Evolutionary conservation across 257 asterid species (phyloP), one percentile per base, ranked within the genome.

Genomic region (Handroanthus guayacan): DNA sequence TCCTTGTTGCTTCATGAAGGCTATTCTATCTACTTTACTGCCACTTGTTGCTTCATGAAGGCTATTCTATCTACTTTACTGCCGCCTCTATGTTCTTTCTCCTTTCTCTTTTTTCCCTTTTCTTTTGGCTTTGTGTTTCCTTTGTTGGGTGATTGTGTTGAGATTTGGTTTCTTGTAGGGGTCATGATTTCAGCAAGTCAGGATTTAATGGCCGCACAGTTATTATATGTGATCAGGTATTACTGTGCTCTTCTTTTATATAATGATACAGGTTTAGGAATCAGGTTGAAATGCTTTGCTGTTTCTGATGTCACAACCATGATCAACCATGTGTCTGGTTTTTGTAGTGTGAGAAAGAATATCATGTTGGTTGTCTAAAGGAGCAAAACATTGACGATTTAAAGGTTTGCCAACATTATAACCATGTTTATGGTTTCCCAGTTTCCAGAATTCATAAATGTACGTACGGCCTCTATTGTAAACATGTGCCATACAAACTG

Each of bases 201-300:
- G 91, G 65, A 43, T 93, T 95, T 74, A 85, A 84, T 17, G 91
- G 82, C 51, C 85, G 75, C 14, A 95, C 99, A 44, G 97, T 95
- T 67, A 91, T 95, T 64, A 86, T 93, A 13, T 95, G 99, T 55
- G 99, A 93, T 79, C 98, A 95, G 97, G 98, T 93, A 85, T 16
- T 47, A 12, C 61, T 44, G 60, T 64, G 6, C 52, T 62, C 43
- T 69, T 36, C 54, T 48, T 50, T 25, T 56, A 41, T 65, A 18
- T 45, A 17, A 36, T 71, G 39, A 75, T 45, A 18, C 31, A 48
- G 68, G n/a, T 52, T 66, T 57, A 67, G 60, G 60, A 55, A 57
- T 65, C 54, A 10, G 18, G 44, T 68, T 56, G 36, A 55, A 51
- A 48, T 82, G 77, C 36, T 47, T 77, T 17, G 62, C 51, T 37